These are phyloP conservation scores for Vitis riparia DNA, from an alignment of 164 flowering plant genomes.

Conservation along the genomic window DNA sequence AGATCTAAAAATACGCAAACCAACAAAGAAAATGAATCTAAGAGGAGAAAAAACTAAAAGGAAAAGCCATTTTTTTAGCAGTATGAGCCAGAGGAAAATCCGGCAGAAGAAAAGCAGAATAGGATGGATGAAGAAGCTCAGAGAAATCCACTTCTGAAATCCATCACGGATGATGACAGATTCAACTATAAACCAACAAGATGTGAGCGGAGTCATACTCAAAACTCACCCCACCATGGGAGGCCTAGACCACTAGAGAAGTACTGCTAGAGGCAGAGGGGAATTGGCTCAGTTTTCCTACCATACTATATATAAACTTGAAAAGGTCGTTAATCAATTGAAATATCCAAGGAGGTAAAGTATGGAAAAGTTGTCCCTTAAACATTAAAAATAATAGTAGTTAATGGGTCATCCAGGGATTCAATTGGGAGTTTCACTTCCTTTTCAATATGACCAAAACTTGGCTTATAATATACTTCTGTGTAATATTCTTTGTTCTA, in stretches of 20 bases:
- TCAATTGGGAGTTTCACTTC: slow-evolving; percentile 9
- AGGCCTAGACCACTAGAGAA: background rate
- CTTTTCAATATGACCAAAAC: slow-evolving; percentile 11
- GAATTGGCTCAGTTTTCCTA: background rate
- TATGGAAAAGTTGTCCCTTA: slow-evolving; percentile 7
- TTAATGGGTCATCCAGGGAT: slow-evolving; percentile 2
- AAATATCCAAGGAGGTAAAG: background rate
- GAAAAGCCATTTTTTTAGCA: slow-evolving; percentile 15
- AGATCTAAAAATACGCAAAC: slow-evolving; percentile 5
- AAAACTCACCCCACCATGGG: background rate
- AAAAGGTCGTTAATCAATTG: slow-evolving; percentile 5
- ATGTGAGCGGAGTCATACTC: slow-evolving; percentile 31
- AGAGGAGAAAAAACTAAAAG: slow-evolving; percentile 13
- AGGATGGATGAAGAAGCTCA: slow-evolving; percentile 56
- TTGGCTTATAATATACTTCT: slow-evolving; percentile 14
- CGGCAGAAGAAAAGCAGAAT: slow-evolving; percentile 39
- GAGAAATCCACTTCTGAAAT: slow-evolving; percentile 41
- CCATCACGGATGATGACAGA: slow-evolving; percentile 42
- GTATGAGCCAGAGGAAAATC: slow-evolving; percentile 35
- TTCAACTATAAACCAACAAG: slow-evolving; percentile 51
- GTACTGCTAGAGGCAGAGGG: too few species aligned
- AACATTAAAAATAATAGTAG: slow-evolving; percentile 5
- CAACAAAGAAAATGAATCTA: slow-evolving; percentile 6
- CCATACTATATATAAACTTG: background rate
- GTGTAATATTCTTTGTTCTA: too few species aligned